Conservation (phyloP, 768 basidiomycete genomes). For the Russula ochroleuca region DNA sequence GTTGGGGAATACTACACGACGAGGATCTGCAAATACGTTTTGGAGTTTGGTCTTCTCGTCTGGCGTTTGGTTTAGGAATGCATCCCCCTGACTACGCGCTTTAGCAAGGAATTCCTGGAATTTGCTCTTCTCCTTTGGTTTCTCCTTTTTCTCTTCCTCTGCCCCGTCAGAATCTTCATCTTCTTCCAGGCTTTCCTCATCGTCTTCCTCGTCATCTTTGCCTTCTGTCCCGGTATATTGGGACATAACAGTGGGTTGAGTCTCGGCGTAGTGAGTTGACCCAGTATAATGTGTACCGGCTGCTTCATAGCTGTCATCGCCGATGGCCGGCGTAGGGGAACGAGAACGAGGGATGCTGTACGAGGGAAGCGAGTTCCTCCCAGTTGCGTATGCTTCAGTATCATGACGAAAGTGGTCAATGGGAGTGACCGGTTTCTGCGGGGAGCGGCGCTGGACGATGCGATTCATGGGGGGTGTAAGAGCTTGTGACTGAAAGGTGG, state of each 20-base stretch:
- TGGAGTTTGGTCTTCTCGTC: constrained; percentile 25
- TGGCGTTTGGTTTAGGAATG: constrained; percentile 38
- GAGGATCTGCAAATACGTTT: constrained; percentile 24
- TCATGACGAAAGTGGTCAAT: constrained; percentile 62
- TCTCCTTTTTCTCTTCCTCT: constrained; percentile 29
- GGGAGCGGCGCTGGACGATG: constrained; percentile 19
- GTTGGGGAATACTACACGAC: constrained; percentile 16
- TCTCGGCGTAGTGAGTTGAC: constrained; percentile 13
- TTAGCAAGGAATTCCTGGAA: constrained; percentile 16
- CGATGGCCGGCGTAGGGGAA: constrained; percentile 70
- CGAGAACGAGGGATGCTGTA: constrained; percentile 58
- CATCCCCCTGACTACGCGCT: constrained; percentile 11
- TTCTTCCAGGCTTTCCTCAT: neutral
- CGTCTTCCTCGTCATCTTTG: neutral
- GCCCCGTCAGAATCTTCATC: constrained; percentile 27
- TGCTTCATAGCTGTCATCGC: constrained; percentile 67
- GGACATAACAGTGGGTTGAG: constrained; percentile 8
- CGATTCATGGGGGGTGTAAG: constrained; percentile 22
- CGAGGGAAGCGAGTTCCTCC: constrained; percentile 47
- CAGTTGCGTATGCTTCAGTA: constrained; percentile 66
- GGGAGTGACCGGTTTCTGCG: constrained; percentile 31
- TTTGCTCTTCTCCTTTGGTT: constrained; percentile 15
- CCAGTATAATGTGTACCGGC: constrained; percentile 54
- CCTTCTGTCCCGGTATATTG: constrained; percentile 10
- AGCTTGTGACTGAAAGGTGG: constrained; percentile 11